phyloP scores from a whole-genome alignment of 140 eudicot species.

The Cichorium intybus region DNA sequence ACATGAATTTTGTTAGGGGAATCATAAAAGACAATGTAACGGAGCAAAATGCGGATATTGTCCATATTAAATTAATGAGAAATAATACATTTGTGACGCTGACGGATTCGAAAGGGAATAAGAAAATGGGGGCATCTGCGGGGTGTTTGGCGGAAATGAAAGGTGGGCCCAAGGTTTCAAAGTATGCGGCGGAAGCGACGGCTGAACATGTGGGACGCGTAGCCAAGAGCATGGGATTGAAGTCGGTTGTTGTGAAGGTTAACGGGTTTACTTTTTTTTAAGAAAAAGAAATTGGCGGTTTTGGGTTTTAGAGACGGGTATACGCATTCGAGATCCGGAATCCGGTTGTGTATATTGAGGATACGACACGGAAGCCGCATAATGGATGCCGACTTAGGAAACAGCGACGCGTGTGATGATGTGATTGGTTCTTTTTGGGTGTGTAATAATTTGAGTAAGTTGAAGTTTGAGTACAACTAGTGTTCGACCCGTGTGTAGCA shows the following conservation, averaged over 20 bases:
- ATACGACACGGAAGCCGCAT: conserved; percentile 78
- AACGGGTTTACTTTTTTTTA: conserved; percentile 72
- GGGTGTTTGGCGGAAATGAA: conserved; percentile 51
- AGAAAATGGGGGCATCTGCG: conserved; percentile 10
- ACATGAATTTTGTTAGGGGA: too few species aligned
- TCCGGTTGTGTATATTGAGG: conserved; percentile 78
- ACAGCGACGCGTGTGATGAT: conserved; percentile 56
- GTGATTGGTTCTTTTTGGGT: too few species aligned
- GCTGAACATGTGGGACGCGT: conserved; percentile 83
- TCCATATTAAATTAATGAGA: too few species aligned
- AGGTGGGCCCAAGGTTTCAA: conserved; percentile 58
- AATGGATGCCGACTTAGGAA: conserved; percentile 84
- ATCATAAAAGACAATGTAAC: too few species aligned
- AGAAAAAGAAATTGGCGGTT: conserved; percentile 74
- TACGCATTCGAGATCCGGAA: conserved; percentile 53
- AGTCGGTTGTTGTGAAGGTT: conserved; percentile 82
- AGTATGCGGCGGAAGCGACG: conserved; percentile 75
- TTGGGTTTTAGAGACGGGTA: conserved; percentile 78
- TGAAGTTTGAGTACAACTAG: too few species aligned
- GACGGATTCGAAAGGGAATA: too few species aligned
- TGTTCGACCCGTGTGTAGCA: too few species aligned
- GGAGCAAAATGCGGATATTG: too few species aligned
- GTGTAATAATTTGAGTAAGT: too few species aligned
- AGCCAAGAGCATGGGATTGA: conserved; percentile 57
- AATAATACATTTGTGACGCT: too few species aligned